Evolutionary conservation across 331 rosid species (phyloP), one percentile per base, ranked within the genome.

Genomic region (Acacia concinna): DNA sequence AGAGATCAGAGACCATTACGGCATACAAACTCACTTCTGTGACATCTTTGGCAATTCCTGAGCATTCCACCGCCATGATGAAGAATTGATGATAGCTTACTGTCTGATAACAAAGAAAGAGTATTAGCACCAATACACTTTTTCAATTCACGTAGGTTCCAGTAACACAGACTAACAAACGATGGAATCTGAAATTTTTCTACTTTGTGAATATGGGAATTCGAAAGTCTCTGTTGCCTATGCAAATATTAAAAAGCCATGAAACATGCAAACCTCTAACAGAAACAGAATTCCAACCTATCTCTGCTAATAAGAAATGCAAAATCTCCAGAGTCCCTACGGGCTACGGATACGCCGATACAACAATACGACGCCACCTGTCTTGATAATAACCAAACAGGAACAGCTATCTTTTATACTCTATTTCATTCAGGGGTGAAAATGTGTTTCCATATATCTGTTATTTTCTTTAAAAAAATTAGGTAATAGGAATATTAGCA

Each of bases 1-100:
- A 30, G 37, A 54, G 10, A 69, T 4, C 23, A 14, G 18, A 73
- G 57, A 71, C 5, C 68, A 71, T 8, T 15, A 56, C 67, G 25
- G 46, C 40, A 21, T 75, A 81, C 11, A 30, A 66, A 77, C 88
- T 89, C 75, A 85, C 91, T 75, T 84, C 91, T 62, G 91, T 87
- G 47, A 89, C 88, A 73, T 89, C 91, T 75, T 85, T 87, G 75
- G 91, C 89, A 35, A 89, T 87, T 75, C 82, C 86, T 47, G 79
- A 56, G 68, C 77, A 79, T 73, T 85, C 93, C 6, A 87, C 65
- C 2, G 89, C 93, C 93, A 89, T 89, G 47, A 40, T 38, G 41
- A 38, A 38, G 7, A 38, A 38, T 38, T 8, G 41, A 38, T 76
- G 76, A 37, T 79, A 80, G 86, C 80, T 86, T 63, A 77, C 83